Conservation (phyloP, 2,329 filamentous ascomycete species). For the Fusarium clavum region DNA sequence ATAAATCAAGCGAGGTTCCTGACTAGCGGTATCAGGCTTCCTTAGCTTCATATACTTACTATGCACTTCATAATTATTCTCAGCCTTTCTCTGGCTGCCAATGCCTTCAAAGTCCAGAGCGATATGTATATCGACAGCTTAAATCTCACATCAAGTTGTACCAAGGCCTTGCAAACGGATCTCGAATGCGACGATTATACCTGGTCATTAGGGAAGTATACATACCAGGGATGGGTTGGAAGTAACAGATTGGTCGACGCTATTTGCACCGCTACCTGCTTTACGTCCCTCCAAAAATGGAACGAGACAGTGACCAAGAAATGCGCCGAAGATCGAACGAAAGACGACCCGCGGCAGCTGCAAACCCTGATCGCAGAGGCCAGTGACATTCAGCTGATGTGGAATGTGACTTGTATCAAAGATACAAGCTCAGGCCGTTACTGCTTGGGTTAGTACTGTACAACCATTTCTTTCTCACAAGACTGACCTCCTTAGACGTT, state of each 20-base stretch:
- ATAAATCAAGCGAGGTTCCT: too few relatives aligned
- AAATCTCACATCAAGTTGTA: too few relatives aligned
- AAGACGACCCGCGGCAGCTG: not conserved
- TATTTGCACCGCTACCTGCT: not conserved
- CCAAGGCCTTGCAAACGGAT: too few relatives aligned
- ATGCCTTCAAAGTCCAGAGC: too few relatives aligned
- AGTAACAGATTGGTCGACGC: not conserved
- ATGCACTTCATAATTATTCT: too few relatives aligned
- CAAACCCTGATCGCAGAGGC: not conserved
- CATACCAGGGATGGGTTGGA: too few relatives aligned
- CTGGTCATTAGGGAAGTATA: accelerated
- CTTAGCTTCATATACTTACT: too few relatives aligned
- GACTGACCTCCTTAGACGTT: not conserved
- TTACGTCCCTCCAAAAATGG: not conserved
- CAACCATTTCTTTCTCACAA: accelerated
- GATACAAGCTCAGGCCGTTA: not conserved
- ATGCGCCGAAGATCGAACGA: not conserved
- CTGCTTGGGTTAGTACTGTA: not conserved
- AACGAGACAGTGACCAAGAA: not conserved
- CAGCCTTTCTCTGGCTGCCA: too few relatives aligned
- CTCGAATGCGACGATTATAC: too few relatives aligned
- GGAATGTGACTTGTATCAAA: not conserved
- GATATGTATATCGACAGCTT: too few relatives aligned
- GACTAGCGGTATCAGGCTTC: too few relatives aligned
- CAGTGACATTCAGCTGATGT: not conserved